Percentiles rank a stretch among this genome's conserved stretches.
phyloP scores from a whole-genome alignment of 2,329 filamentous ascomycete genomes.

The Sporothrix brunneoviolacea region DNA sequence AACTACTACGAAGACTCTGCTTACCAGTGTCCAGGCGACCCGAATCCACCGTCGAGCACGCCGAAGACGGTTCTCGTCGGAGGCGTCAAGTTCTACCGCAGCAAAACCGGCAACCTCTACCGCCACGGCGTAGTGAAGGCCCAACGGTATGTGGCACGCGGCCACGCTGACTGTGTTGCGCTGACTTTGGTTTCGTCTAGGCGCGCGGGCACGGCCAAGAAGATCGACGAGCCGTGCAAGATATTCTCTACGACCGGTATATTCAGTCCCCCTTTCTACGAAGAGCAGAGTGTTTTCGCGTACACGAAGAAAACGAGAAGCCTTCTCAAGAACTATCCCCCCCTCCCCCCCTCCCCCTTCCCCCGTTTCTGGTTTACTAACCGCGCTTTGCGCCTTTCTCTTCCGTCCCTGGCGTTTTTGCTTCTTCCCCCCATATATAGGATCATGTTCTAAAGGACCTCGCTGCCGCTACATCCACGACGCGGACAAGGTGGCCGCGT shows the following conservation, averaged over 20 bases:
- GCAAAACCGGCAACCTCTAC: conserved; percentile 81
- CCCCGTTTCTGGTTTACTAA: conserved; percentile 3
- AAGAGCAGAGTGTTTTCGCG: too few species aligned
- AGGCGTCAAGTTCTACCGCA: conserved; percentile 76
- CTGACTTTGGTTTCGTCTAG: conserved; percentile 35
- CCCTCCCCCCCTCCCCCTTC: conserved; percentile 5
- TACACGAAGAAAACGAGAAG: too few species aligned
- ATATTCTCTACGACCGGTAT: conserved; percentile 64
- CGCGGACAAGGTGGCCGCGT: conserved; percentile 77
- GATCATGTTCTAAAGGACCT: conserved; percentile 77
- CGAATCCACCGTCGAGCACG: conserved; percentile 57
- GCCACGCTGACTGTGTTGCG: conserved; percentile 19
- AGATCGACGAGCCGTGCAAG: conserved; percentile 68
- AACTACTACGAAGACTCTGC: conserved; percentile 17
- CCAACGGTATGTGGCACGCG: conserved; percentile 57
- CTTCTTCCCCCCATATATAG: conserved; percentile 39
- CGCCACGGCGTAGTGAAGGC: conserved; percentile 68
- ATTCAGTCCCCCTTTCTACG: conserved; percentile 32
- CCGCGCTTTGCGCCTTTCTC: not conserved
- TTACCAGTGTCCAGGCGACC: conserved; percentile 44
- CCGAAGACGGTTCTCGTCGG: conserved; percentile 68
- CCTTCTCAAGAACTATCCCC: not conserved
- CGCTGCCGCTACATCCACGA: conserved; percentile 79
- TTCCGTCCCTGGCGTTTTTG: not conserved
- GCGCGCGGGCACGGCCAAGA: conserved; percentile 51